Percentiles rank a stretch among this genome's conserved stretches.
Evolutionary conservation across 495 filamentous ascomycete genomes (phyloP).

Genomic region (Astrothelium macrocarpum): DNA sequence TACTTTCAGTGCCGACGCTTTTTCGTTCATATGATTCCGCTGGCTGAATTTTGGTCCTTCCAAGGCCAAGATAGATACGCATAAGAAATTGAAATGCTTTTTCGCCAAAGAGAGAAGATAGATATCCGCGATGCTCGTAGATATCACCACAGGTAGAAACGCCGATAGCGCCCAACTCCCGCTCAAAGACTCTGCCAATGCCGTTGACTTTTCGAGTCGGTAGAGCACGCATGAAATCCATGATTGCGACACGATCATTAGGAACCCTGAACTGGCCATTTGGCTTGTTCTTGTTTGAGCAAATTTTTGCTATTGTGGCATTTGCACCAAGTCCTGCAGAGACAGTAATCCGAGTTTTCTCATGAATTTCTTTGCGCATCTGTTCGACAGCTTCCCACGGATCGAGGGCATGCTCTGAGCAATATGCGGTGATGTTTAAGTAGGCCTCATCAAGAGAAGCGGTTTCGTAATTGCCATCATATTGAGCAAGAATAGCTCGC

Average conservation of each 20-base stretch:
- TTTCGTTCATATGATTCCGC: constrained; percentile 86
- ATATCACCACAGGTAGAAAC: constrained; percentile 87
- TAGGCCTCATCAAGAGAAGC: constrained; percentile 95
- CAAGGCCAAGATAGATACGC: constrained; percentile 74
- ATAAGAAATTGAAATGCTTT: constrained; percentile 85
- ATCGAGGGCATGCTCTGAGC: constrained; percentile 51
- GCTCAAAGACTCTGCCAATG: constrained; percentile 84
- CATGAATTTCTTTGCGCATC: constrained; percentile 66
- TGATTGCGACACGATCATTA: constrained; percentile 58
- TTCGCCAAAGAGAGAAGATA: constrained; percentile 74
- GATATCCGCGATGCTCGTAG: constrained; percentile 59
- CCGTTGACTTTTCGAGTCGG: constrained; percentile 89
- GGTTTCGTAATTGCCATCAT: constrained; percentile 85
- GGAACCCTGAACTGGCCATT: constrained; percentile 81
- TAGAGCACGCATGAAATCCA: constrained; percentile 75
- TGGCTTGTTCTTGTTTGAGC: constrained; percentile 89
- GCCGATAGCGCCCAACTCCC: constrained; percentile 80
- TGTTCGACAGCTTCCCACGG: constrained; percentile 66
- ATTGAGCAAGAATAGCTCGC: constrained; percentile 68
- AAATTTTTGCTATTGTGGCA: constrained; percentile 87
- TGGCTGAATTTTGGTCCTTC: constrained; percentile 78
- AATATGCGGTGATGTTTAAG: constrained; percentile 88
- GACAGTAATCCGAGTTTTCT: constrained; percentile 74
- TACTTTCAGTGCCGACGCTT: constrained; percentile 87
- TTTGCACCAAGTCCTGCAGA: constrained; percentile 94